A percentile compares a stretch with the other conserved stretches of the same genome.
Evolutionary conservation across 306 rosid genomes (phyloP).

Genomic region (Quercus robur): DNA sequence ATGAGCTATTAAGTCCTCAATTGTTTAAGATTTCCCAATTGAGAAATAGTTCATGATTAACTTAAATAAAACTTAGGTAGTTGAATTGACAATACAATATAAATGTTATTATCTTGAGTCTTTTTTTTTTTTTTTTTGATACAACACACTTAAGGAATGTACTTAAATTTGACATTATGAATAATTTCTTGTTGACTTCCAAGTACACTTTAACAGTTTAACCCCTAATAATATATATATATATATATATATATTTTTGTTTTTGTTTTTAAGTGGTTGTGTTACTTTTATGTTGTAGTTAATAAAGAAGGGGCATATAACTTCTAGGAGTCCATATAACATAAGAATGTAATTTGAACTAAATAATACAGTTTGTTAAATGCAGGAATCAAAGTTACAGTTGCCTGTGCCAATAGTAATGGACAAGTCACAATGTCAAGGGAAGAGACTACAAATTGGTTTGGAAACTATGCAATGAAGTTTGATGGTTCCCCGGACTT

Average conservation of each 20-base stretch:
- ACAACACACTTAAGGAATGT: too few relatives aligned
- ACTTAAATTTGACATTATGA: background rate
- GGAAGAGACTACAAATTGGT: slow-evolving; percentile 77
- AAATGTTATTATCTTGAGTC: too few relatives aligned
- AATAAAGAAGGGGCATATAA: background rate
- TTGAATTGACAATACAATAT: too few relatives aligned
- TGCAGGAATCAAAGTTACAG: slow-evolving; percentile 72
- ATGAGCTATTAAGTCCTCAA: background rate
- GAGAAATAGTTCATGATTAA: too few relatives aligned
- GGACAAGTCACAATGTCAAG: slow-evolving; percentile 64
- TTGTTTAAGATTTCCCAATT: background rate
- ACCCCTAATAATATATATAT: too few relatives aligned
- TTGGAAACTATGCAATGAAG: slow-evolving; percentile 63
- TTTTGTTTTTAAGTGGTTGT: too few relatives aligned
- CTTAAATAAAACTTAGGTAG: too few relatives aligned
- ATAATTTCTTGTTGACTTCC: background rate
- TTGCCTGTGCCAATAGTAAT: slow-evolving; percentile 58
- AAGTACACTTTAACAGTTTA: too few relatives aligned
- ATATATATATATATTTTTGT: too few relatives aligned
- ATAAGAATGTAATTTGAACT: background rate
- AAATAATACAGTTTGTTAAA: background rate
- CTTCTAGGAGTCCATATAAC: background rate
- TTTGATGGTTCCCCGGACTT: slow-evolving; percentile 78
- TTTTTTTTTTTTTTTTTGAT: too few relatives aligned
- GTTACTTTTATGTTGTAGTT: too few relatives aligned